Evolutionary conservation across 1,139 yeast genomes (phyloP), one percentile per base, ranked within the genome.

Genomic region (Blastobotrys capitulatus): DNA sequence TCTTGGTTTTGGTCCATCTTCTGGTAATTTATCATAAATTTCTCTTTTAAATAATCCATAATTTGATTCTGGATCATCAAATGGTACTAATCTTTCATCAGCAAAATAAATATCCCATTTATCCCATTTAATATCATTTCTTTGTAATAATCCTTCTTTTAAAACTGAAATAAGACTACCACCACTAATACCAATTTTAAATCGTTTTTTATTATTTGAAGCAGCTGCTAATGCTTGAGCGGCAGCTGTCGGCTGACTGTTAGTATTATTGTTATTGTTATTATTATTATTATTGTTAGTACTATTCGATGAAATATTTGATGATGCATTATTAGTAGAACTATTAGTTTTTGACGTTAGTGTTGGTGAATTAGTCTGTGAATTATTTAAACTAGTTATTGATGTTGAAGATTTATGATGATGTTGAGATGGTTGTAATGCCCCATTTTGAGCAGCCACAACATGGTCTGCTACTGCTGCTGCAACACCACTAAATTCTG

Each of bases 51-150:
- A 92, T 56, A 80, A 81, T 20, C 97, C 97, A 63, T 84, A 92
- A 67, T 92, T 92, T 48, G 95, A 85, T 63, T 89, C 95, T 2
- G 79, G 77, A 42, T 86, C 82, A 49, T 78, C 83, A 61, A 89
- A 86, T 44, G 96, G 95, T 43, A 92, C 98, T 55, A 92, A 74
- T 67, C 98, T 80, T 72, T 92, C 98, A 68, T 92, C 98, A 19
- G 97, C 96, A 72, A 92, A 90, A 68, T 87, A 92, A 51, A 92
- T 80, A 64, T 92, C 96, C 98, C 98, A 92, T 64, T 83, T 85
- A 50, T 80, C 84, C 97, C 97, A 92, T 58, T 82, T 83, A 38
- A 92, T 82, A 56, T 82, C 89, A 45, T 77, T 76, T 61, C 95
- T 76, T 39, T 77, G 75, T 51, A 90, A 70, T 54, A 92, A 74